Conservation (phyloP, 495 filamentous ascomycete genomes). For the Daldinia bambusicola region DNA sequence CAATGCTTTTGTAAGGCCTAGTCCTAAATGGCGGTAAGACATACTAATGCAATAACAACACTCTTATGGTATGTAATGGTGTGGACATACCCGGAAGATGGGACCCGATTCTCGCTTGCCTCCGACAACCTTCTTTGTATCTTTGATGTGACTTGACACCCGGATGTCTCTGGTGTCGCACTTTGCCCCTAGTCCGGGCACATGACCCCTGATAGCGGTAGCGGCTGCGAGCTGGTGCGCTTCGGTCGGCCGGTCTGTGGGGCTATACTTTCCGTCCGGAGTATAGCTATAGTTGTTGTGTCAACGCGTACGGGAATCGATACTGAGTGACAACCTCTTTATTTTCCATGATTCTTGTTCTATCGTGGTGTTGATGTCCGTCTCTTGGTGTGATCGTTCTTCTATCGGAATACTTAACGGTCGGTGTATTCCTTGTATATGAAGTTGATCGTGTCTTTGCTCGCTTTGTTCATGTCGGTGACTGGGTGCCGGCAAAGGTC, state of each 20-base stretch:
- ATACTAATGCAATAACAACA: not conserved
- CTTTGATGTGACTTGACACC: slow-evolving; percentile 21
- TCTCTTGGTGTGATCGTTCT: not conserved
- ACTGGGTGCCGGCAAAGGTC: not conserved
- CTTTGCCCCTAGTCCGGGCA: slow-evolving; percentile 3
- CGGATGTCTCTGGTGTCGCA: slow-evolving; percentile 7
- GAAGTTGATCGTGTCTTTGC: not conserved
- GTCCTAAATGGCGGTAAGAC: slow-evolving; percentile 39
- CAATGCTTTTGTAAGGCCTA: slow-evolving; percentile 4
- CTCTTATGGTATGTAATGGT: not conserved
- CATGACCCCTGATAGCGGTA: slow-evolving; percentile 18
- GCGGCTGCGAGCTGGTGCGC: slow-evolving; percentile 12
- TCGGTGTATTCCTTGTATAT: not conserved
- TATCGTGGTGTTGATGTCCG: not conserved
- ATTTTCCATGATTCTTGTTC: not conserved
- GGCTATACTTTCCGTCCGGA: slow-evolving; percentile 10
- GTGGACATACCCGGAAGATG: slow-evolving; percentile 21
- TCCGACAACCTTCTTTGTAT: slow-evolving; percentile 22
- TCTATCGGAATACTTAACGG: not conserved
- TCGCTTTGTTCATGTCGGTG: not conserved
- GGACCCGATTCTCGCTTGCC: slow-evolving; percentile 28
- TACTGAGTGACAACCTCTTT: not conserved
- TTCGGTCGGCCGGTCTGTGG: slow-evolving; percentile 22
- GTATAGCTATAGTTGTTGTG: slow-evolving; percentile 2
- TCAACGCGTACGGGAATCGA: not conserved